phyloP scores from a whole-genome alignment of 805 yeast genomes.

The Metschnikowia lachancei region DNA sequence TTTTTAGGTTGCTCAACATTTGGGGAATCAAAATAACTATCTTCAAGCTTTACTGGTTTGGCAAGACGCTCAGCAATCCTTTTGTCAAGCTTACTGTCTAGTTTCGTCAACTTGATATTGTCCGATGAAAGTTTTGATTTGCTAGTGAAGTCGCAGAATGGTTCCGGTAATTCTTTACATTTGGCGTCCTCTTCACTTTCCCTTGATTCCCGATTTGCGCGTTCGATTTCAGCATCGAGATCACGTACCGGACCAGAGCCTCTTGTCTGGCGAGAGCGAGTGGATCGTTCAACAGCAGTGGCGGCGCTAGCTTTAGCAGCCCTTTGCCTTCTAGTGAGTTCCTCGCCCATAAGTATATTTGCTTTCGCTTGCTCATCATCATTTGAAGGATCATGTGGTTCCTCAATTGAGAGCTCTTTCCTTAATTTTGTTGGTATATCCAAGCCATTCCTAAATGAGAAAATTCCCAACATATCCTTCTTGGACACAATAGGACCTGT shows the following conservation, averaged over 20 bases:
- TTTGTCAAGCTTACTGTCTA: constrained; percentile 20
- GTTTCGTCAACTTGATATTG: constrained; percentile 23
- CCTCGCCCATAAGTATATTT: constrained; percentile 8
- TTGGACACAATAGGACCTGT: neutral
- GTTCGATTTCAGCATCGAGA: constrained; percentile 13
- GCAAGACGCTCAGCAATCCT: constrained; percentile 4
- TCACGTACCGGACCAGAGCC: constrained; percentile 12
- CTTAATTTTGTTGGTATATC: constrained; percentile 14
- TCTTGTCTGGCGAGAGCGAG: constrained; percentile 16
- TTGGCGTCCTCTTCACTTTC: constrained; percentile 13
- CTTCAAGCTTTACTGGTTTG: constrained; percentile 10
- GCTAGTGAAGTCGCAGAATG: constrained; percentile 17
- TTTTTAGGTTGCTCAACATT: neutral
- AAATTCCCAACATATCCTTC: constrained; percentile 9
- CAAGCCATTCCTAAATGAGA: constrained; percentile 13
- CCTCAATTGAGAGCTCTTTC: constrained; percentile 9
- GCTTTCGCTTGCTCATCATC: constrained; percentile 9
- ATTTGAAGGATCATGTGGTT: constrained; percentile 1
- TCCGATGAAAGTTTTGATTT: constrained; percentile 21
- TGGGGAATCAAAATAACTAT: neutral
- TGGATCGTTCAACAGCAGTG: constrained; percentile 8
- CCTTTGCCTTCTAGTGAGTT: constrained; percentile 13
- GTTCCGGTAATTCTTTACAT: constrained; percentile 15
- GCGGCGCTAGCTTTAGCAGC: constrained; percentile 13
- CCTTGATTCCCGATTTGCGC: constrained; percentile 1